Percentiles rank a stretch among this genome's conserved stretches.
Conservation (phyloP, 169 alveolate species). For the Plasmodium reichenowi region DNA sequence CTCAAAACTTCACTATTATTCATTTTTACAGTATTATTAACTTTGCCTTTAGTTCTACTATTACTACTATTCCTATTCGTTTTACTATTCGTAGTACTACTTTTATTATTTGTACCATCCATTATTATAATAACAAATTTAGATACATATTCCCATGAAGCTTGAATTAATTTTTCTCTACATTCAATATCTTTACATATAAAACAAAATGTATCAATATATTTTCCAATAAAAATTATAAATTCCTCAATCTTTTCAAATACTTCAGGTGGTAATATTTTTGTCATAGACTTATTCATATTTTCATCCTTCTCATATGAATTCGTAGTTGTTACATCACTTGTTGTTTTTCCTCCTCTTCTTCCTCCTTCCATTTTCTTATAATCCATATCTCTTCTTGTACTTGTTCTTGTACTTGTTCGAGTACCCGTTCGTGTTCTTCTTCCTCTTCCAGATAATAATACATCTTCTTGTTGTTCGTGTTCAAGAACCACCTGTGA, state of each 20-base stretch:
- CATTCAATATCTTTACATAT: constrained; percentile 38
- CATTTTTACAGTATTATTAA: background rate
- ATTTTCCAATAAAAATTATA: constrained; percentile 31
- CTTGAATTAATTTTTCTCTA: constrained; percentile 15
- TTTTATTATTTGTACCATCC: background rate
- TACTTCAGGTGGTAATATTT: background rate
- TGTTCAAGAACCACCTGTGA: too few species aligned
- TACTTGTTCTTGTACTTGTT: constrained; percentile 1
- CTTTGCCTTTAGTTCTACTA: background rate
- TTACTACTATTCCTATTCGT: constrained; percentile 5
- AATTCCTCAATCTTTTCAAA: constrained; percentile 25
- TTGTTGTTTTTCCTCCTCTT: background rate
- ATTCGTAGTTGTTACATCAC: background rate
- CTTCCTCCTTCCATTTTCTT: background rate
- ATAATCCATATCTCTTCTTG: too few species aligned
- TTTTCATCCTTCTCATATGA: background rate
- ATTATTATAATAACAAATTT: constrained; percentile 4
- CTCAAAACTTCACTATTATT: too few species aligned
- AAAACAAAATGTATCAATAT: constrained; percentile 14
- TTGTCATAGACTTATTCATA: background rate
- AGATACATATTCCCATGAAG: constrained; percentile 57
- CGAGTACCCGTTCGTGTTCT: background rate
- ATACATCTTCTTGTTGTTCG: too few species aligned
- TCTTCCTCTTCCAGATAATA: background rate
- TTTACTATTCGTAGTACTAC: background rate